Evolutionary conservation across 1,284 basidiomycete genomes (phyloP), one percentile per base, ranked within the genome.

Genomic region (Cryptococcus sp.): DNA sequence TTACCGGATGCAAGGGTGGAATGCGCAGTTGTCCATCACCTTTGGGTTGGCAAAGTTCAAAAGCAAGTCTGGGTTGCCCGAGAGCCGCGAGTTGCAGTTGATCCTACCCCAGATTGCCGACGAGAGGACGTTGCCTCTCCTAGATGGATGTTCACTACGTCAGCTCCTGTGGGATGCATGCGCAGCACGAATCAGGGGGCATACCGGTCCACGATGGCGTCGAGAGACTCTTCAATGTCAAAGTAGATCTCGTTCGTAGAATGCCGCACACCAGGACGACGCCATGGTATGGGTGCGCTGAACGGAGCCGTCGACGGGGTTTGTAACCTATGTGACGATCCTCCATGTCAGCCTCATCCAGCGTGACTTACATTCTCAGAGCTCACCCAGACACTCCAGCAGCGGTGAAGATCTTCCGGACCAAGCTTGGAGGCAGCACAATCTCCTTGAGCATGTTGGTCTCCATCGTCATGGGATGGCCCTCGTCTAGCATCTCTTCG

Each of bases 401-500:
- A 51, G 84, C 82, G 62, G 79, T 82, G 18, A 90, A 78, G 7
- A 91, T 77, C 71, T 93, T 94, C 62, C 86, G 84, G 51, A 93
- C 81, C 16, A 94, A 82, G 0, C 89, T 88, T 1, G 92, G 91
- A 0, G 91, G 89, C 2, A 93, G 81, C 7, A 95, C 90, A 61
- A 95, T 93, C 69, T 98, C 94, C 46, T 91, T 87, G 13, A 98
- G 80, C 43, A 91, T 88, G 69, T 91, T 95, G 11, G 87, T 83
- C 62, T 92, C 91, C n/a, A 92, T 98, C 3, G 94, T 97, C 56
- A 94, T 82, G 1, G 93, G 93, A 71, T 93, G 88, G 0, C 93
- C 94, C 60, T 91, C 88, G 71, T 97, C 94, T 43, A 98, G 81
- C 59, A 91, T 95, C 77, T 98, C 94, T 79, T 98, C 94, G 24